Evolutionary conservation across 306 rosid genomes (phyloP).

Genomic region (Cajanus cajan): DNA sequence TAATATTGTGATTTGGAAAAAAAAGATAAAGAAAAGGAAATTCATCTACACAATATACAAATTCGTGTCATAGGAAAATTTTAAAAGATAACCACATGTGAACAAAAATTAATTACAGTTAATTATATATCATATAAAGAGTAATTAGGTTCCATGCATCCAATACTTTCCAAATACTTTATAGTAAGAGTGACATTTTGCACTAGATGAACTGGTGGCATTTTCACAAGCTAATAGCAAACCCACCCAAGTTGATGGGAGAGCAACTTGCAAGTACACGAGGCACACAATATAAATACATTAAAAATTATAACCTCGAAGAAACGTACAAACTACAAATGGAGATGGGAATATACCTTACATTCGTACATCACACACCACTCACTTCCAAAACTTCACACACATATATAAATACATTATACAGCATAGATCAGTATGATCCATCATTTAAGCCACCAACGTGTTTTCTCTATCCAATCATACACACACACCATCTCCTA

Average conservation of each 20-base stretch:
- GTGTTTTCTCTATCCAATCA: constrained; percentile 26
- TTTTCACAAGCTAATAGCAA: constrained; percentile 22
- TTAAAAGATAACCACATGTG: too few relatives aligned
- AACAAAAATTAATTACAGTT: too few relatives aligned
- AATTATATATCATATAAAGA: too few relatives aligned
- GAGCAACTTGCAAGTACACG: constrained; percentile 43
- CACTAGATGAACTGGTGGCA: not conserved
- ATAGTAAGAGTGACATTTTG: not conserved
- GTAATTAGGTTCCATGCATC: too few relatives aligned
- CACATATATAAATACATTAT: constrained; percentile 44
- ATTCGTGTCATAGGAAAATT: too few relatives aligned
- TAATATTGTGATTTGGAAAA: too few relatives aligned
- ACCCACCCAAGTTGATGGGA: constrained; percentile 20
- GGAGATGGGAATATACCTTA: constrained; percentile 40
- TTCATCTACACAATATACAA: too few relatives aligned
- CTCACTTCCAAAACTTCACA: constrained; percentile 31
- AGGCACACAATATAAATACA: constrained; percentile 29
- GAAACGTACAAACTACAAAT: constrained; percentile 33
- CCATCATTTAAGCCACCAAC: constrained; percentile 2
- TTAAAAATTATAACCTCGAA: constrained; percentile 25
- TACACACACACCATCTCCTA: not conserved
- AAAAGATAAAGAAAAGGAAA: too few relatives aligned
- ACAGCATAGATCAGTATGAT: constrained; percentile 21
- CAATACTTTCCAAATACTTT: too few relatives aligned
- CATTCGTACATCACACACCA: not conserved